Evolutionary conservation across 345 rosid genomes (phyloP), one percentile per base, ranked within the genome.

Genomic region (Brassica carinata): DNA sequence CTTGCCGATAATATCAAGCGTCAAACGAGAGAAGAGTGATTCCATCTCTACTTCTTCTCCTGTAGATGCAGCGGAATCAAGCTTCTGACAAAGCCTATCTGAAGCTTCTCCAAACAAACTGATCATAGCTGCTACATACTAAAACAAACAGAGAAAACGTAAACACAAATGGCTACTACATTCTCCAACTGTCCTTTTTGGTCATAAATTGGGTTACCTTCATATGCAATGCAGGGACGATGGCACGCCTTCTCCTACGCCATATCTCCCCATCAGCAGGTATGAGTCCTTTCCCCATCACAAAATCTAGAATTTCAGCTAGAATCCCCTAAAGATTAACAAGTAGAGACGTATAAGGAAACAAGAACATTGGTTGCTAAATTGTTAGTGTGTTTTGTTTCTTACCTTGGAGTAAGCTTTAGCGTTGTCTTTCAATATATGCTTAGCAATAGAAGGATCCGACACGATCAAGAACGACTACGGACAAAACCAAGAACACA

Each of bases 251-350:
- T 84, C 99, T 84, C 77, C 89, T 86, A 76, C 96, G 95, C 99
- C 99, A 95, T 82, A 91, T 81, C 83, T 93, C 98, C 5, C 93
- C 98, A 87, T 95, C 98, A 51, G 99, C 99, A 0, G 99, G 98
- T 63, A 95, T 95, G 61, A 95, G 93, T 77, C 99, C 99, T 81
- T 82, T 93, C 13, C 99, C 99, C 99, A 95, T 95, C 26, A 95
- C 99, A 89, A 95, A 95, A 3, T 95, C 96, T 63, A 95, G 85
- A 87, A 95, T 95, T 81, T 95, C 99, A 68, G 96, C 97, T 73
- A 95, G 79, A 69, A 95, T 86, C 71, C 98, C 99, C 99, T 95
- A 85, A 85, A 79, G 84, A 59, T 45, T 78, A 53, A 80, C 77
- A 77, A 61, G 78, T 15, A 53, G 65, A 64, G 27, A 64, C 27